Evolutionary conservation across 768 basidiomycete genomes (phyloP).

Genomic region (Brasilioporus rufonigricans): DNA sequence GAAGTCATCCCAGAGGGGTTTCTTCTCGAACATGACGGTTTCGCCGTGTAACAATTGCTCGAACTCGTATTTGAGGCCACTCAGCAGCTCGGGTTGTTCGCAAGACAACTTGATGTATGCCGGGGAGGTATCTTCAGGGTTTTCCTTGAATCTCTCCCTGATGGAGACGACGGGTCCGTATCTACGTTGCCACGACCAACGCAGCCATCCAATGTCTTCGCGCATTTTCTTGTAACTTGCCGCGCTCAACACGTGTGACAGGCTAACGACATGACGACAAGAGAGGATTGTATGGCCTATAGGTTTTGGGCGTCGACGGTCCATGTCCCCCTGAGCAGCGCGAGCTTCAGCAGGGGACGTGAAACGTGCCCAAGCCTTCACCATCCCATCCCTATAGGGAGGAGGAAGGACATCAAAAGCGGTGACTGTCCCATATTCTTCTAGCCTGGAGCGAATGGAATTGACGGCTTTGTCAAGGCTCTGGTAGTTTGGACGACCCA

Average conservation of each 20-base stretch:
- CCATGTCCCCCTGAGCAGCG: constrained; percentile 44
- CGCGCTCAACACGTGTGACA: constrained; percentile 44
- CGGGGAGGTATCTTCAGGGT: constrained; percentile 6
- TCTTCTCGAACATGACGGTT: constrained; percentile 47
- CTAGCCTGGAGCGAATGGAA: constrained; percentile 37
- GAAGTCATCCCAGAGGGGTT: constrained; percentile 64
- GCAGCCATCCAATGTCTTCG: constrained; percentile 47
- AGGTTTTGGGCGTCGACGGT: constrained; percentile 44
- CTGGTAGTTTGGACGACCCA: constrained; percentile 48
- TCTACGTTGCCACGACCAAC: constrained; percentile 33
- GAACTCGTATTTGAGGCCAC: constrained; percentile 55
- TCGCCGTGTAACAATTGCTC: constrained; percentile 66
- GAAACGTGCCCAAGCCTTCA: constrained; percentile 59
- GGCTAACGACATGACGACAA: constrained; percentile 52
- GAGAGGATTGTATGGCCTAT: constrained; percentile 46
- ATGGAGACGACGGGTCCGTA: constrained; percentile 32
- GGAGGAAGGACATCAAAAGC: constrained; percentile 47
- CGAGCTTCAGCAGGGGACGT: constrained; percentile 50
- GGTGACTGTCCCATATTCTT: constrained; percentile 36
- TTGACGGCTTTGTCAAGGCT: constrained; percentile 35
- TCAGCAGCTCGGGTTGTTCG: constrained; percentile 48
- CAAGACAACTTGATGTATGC: constrained; percentile 49
- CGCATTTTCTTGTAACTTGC: constrained; percentile 40
- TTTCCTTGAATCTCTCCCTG: constrained; percentile 18
- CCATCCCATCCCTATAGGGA: constrained; percentile 47